These are phyloP conservation scores for Artemisia princeps DNA, from an alignment of 140 eudicot genomes.

Conservation along the genomic window DNA sequence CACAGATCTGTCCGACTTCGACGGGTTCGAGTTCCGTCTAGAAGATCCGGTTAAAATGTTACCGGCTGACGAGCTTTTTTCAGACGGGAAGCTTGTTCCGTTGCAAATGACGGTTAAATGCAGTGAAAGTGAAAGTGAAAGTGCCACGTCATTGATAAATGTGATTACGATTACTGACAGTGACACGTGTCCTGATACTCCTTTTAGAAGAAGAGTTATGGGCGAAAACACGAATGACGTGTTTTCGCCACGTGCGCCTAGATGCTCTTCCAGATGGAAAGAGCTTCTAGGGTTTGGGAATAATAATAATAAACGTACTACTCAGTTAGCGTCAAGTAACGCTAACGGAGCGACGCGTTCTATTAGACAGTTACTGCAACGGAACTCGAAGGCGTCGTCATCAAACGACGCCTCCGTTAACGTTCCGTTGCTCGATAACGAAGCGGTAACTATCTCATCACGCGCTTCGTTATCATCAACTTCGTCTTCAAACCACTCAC, in stretches of 20 bases:
- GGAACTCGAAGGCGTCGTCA: conserved; percentile 45
- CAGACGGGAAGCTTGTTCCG: conserved; percentile 78
- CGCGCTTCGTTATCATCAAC: conserved; percentile 63
- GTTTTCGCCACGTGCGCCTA: conserved; percentile 82
- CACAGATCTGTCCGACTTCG: conserved; percentile 48
- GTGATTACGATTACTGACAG: conserved; percentile 20
- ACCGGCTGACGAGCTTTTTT: conserved; percentile 79
- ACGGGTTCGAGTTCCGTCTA: conserved; percentile 69
- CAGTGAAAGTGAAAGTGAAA: conserved; percentile 14
- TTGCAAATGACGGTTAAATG: conserved; percentile 44
- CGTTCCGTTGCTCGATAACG: conserved; percentile 52
- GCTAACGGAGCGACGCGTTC: conserved; percentile 32
- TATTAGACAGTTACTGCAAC: conserved; percentile 49
- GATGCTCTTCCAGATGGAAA: conserved; percentile 83
- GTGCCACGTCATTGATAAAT: conserved; percentile 21
- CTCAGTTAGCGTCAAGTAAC: not conserved
- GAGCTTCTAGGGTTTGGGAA: conserved; percentile 75
- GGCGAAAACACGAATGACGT: not conserved
- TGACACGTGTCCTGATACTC: conserved; percentile 39
- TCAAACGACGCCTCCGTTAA: conserved; percentile 35
- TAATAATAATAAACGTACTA: conserved; percentile 33
- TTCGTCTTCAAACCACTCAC: conserved; percentile 61
- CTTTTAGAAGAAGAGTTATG: not conserved
- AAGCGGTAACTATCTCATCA: conserved; percentile 41
- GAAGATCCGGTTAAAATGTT: conserved; percentile 73